Evolutionary conservation across 2,329 filamentous ascomycete species (phyloP), one percentile per base, ranked within the genome.

Genomic region (Fusarium odoratissimum): DNA sequence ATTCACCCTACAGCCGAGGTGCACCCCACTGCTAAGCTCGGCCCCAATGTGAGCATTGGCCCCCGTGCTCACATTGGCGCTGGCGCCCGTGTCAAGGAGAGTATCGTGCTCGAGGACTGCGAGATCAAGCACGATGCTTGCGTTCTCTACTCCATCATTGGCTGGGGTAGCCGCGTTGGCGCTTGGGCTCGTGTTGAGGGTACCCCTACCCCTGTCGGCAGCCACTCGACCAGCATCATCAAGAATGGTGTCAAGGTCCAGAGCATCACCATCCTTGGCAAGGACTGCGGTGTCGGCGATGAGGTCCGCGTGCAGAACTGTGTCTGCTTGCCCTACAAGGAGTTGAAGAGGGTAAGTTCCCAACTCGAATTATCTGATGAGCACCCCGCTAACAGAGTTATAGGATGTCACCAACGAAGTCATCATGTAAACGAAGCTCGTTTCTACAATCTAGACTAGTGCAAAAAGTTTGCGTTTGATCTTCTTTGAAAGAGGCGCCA

Each of bases 241-340:
- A 98, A 98, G 90, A 97, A 98, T 79, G 96, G 96, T 57, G 91
- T 98, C 83, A 98, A 98, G 88, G 96, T 99, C 57, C 96, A 98
- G 87, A 97, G 94, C 83, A 96, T 98, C 80, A 98, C 95, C 51
- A 99, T 98, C 75, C 84, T 99, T 71, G 95, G 95, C 80, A 98
- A 98, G 87, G 96, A 99, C 83, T 98, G 95, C 79, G 90, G 87
- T 62, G 96, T 98, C 35, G 95, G 92, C 8, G 96, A 99, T 78
- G 96, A 98, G 84, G 92, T 98, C 16, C 91, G 95, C 71, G 95
- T 99, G 77, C 95, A 98, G 86, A 98, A 99, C 86, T 99, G 96
- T 82, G 91, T 99, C 67, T 98, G 96, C 85, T 84, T 99, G 86
- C 96, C 96, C 14, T 97, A 95, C 84, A 99, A 99, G 89, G 96